Conservation (phyloP, 495 filamentous ascomycete species). For the Aspergillus cavernicola region DNA sequence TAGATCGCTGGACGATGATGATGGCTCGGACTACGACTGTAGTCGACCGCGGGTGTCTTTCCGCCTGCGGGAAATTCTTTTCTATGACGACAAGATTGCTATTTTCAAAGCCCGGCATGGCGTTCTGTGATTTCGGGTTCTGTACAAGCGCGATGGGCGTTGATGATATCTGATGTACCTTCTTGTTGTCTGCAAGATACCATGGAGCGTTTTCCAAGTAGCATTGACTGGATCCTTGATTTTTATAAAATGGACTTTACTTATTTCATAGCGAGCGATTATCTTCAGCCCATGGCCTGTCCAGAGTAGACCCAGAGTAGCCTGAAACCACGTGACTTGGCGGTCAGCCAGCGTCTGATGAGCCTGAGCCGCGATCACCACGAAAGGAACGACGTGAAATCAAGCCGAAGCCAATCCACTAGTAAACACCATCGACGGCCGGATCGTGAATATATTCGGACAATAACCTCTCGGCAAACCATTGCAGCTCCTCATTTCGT, state of each 20-base stretch:
- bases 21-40: constrained; percentile 50
- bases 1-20: constrained; percentile 46
- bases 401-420: background rate
- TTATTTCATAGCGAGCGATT: too few relatives aligned
- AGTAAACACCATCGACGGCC: constrained; percentile 3
- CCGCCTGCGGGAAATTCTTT: constrained; percentile 76
- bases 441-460: background rate
- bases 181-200: constrained; percentile 16
- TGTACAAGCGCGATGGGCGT: constrained; percentile 4
- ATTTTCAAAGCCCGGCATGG: constrained; percentile 80
- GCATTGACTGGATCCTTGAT: background rate
- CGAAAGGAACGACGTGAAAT: constrained; percentile 1
- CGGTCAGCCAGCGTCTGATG: constrained; percentile 14
- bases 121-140: constrained; percentile 47
- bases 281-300: too few relatives aligned
- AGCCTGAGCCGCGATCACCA: constrained; percentile 9
- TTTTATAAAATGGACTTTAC: background rate
- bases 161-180: constrained; percentile 8
- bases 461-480: constrained; percentile 26
- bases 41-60: constrained; percentile 51
- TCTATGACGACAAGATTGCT: constrained; percentile 84
- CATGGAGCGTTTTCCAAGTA: constrained; percentile 3
- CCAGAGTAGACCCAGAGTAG: too few relatives aligned
- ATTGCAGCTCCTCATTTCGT: background rate
- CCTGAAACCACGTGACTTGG: constrained; percentile 9